These are phyloP conservation scores for Plectosphaerella cucumerina DNA, from an alignment of 2,329 filamentous ascomycete genomes.

Conservation along the genomic window DNA sequence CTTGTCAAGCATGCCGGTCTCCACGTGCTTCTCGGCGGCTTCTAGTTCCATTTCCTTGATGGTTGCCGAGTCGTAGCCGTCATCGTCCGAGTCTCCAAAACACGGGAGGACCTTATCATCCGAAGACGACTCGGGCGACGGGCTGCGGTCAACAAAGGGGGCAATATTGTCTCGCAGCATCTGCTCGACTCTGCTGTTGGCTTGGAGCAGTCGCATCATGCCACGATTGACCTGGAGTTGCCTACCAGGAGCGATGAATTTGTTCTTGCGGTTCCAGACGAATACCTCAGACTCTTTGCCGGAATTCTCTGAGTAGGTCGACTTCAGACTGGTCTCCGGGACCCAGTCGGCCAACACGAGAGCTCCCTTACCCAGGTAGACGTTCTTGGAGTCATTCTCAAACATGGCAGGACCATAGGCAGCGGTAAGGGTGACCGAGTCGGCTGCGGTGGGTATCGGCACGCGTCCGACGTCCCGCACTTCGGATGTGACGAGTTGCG, in stretches of 20 bases:
- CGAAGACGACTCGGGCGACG: constrained; percentile 51
- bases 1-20: constrained; percentile 26
- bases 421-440: constrained; percentile 1
- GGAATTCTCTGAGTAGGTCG: neutral
- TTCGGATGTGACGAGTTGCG: constrained; percentile 13
- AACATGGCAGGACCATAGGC: neutral
- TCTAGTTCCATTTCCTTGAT: constrained; percentile 60
- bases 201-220: constrained; percentile 35
- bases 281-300: neutral
- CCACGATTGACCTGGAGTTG: constrained; percentile 36
- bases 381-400: neutral
- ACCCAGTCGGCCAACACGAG: constrained; percentile 14
- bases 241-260: constrained; percentile 34
- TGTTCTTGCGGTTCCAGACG: neutral
- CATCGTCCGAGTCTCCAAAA: constrained; percentile 24
- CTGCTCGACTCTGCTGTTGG: constrained; percentile 7
- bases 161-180: constrained; percentile 6
- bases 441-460: constrained; percentile 4
- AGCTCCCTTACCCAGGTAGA: constrained; percentile 31
- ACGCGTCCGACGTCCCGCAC: constrained; percentile 11
- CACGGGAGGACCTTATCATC: constrained; percentile 29
- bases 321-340: constrained; percentile 3
- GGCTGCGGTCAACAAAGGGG: constrained; percentile 28
- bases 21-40: constrained; percentile 17
- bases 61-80: constrained; percentile 54